Base-by-base conservation (phyloP, 208 protist species). In the Crithidia bombi region DNA sequence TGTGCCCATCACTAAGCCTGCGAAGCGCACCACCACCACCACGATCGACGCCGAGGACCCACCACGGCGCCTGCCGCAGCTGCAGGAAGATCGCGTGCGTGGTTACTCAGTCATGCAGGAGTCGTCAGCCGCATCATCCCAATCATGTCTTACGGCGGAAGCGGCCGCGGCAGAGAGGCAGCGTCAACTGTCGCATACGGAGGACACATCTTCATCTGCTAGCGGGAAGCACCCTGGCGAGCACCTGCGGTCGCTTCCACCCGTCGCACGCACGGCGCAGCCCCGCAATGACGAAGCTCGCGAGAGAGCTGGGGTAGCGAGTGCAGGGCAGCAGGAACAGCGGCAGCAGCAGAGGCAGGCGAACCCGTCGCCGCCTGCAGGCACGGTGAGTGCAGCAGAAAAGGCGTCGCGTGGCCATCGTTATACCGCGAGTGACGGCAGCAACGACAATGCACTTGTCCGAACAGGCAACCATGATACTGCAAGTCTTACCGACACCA, bases 61-160 rank as follows among this genome's bases (percentile, higher is more conserved):
- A 23, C 61, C 46, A n/a, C 44, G 35, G 4, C n/a, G 33, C 14
- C n/a, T 66, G 23, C 46, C 46, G 4, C 25, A 41, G 19, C 46
- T 32, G 14, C 28, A 5, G 12, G 46, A 56, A 15, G 61, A 66
- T 33, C 61, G 46, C 33, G 61, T 66, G 14, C 46, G 61, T 3
- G 61, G 61, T 14, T 56, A 56, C 47, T 66, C 61, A 3, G 32
- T 66, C 5, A 38, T 44, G 44, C 59, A 65, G 28, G 14, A 17
- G 5, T 43, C 59, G n/a, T 1, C 44, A 17, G 21, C 56, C 25
- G 10, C 39, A 3, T 49, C 39, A 4, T 23, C 6, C 38, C 21
- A 25, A 59, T 54, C 49, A 32, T 26, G 49, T 10, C 19, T 21
- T 9, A 21, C 44, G 44, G 44, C 10, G 44, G 44, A 6, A 14